Evolutionary conservation across 1,284 basidiomycete species (phyloP).

Genomic region (Ceratobasidium sp.): DNA sequence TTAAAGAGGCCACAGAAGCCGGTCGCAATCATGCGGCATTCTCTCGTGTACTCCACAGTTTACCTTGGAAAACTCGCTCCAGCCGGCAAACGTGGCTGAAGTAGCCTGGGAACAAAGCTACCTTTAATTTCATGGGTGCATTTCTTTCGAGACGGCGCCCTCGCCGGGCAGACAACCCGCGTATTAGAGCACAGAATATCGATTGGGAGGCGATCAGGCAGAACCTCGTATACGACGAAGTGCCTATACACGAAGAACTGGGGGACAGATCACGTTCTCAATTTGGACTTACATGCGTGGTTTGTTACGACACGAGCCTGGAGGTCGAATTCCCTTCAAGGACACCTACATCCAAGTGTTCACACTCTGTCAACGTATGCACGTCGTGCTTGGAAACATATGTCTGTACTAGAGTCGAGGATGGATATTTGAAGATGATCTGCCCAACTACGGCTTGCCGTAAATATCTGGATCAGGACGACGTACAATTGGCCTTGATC

Average conservation of each 20-base stretch:
- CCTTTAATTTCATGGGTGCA: background rate
- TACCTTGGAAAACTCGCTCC: background rate
- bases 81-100: background rate
- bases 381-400: slow-evolving; percentile 9
- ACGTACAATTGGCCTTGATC: background rate
- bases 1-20: background rate
- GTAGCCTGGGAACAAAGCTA: too few relatives aligned
- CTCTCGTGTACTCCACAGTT: background rate
- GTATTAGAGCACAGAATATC: too few relatives aligned
- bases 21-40: background rate
- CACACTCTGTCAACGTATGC: slow-evolving; percentile 7
- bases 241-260: background rate
- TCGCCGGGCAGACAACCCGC: background rate
- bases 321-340: background rate
- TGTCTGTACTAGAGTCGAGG: background rate
- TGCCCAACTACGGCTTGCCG: slow-evolving; percentile 4
- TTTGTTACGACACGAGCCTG: background rate
- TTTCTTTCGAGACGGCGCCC: background rate
- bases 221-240: background rate
- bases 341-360: slow-evolving; percentile 11
- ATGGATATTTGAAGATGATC: background rate
- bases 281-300: background rate
- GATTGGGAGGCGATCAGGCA: background rate
- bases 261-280: background rate
- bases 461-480: background rate